Evolutionary conservation across 805 yeast genomes (phyloP).

Genomic region (Ogataea pilisensis): DNA sequence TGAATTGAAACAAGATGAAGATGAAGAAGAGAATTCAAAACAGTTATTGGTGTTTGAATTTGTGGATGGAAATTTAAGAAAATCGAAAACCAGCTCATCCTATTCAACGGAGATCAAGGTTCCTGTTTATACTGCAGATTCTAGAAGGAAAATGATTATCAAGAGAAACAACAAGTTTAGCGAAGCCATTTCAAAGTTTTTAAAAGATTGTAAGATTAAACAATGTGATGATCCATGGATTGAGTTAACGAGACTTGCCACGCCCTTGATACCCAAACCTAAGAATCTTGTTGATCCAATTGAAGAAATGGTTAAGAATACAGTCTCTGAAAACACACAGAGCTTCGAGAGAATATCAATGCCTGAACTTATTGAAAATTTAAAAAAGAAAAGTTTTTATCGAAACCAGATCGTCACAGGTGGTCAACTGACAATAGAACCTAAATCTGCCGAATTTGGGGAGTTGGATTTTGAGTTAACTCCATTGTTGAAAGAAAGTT

Average conservation of each 20-base stretch:
- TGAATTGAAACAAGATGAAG: conserved; percentile 39
- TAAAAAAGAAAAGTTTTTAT: conserved; percentile 50
- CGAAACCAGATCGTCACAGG: conserved; percentile 57
- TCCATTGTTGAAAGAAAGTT: conserved; percentile 47
- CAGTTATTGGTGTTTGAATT: conserved; percentile 74
- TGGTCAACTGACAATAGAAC: conserved; percentile 40
- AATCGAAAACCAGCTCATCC: conserved; percentile 43
- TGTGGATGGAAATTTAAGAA: conserved; percentile 56
- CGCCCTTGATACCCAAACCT: conserved; percentile 41
- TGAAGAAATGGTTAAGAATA: conserved; percentile 45
- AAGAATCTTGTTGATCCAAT: conserved; percentile 57
- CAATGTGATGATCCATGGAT: conserved; percentile 38
- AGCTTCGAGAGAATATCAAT: conserved; percentile 34
- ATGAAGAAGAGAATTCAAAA: conserved; percentile 30
- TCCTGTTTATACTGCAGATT: conserved; percentile 49
- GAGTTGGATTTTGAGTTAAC: conserved; percentile 43
- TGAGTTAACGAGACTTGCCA: conserved; percentile 35
- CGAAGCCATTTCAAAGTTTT: conserved; percentile 34
- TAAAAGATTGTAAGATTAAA: conserved; percentile 29
- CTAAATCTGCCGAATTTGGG: conserved; percentile 42
- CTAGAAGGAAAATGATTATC: conserved; percentile 56
- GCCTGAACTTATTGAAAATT: conserved; percentile 41
- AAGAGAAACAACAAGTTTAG: conserved; percentile 54
- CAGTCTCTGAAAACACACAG: conserved; percentile 5
- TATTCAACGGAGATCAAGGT: conserved; percentile 42